Base-by-base conservation (phyloP, 176 grass and related monocot genomes). In the Oryza nivara region DNA sequence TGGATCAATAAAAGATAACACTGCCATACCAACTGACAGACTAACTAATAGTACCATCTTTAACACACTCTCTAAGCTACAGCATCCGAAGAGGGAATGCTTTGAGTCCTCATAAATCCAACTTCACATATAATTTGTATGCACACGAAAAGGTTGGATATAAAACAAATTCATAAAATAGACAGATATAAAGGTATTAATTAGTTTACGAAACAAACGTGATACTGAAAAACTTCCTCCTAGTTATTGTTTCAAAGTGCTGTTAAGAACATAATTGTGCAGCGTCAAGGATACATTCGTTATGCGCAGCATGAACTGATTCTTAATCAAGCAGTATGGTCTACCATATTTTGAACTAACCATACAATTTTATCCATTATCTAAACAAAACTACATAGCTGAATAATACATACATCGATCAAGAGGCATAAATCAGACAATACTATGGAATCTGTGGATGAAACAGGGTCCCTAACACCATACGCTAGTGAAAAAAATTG, bases 201-300 rank as follows among this genome's bases (percentile, higher is more conserved):
- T 82, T 43, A 61, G 26, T 75, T 76, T 73, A 79, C 14, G 23
- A 81, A 77, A 56, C 71, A 4, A 70, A 63, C 11, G 51, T 19
- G 28, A 49, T 65, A 80, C 9, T 2, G 52, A 77, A 81, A 48
- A 75, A 65, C 7, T 48, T 70, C 41, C 3, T 34, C 54, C 12
- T 9, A 12, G 22, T 82, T 65, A 75, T 15, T 32, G 47, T 81
- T 74, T 15, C 0, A 69, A 87, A 36, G 17, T 44, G 15, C 13
- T 54, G 4, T 23, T 67, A 45, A 45, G 32, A 60, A 32, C 70
- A 76, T 65, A 35, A 46, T 12, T 71, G 4, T 52, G 32, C 43
- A 72, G 19, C 22, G 3, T 9, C 52, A 0, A 0, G 25, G 30
- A 22, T 5, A 46, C 1, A 63, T 58, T 84, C 10, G 70, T 23